Percentiles rank a stretch among this genome's conserved stretches.
phyloP scores from a whole-genome alignment of 1,284 basidiomycete genomes.

The Malassezia sympodialis region DNA sequence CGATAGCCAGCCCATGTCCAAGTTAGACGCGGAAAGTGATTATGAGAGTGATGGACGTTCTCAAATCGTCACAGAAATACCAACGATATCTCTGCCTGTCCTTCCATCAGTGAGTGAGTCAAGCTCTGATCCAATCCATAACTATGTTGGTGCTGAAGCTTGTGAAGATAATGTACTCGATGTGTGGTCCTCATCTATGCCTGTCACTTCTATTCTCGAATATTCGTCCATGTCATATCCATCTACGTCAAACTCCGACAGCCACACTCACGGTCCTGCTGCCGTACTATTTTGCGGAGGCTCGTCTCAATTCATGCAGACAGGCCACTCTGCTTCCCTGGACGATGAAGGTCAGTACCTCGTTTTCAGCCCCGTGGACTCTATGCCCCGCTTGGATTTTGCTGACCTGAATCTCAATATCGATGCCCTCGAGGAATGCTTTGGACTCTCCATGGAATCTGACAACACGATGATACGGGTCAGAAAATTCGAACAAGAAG shows the following conservation, averaged over 20 bases:
- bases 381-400: slow-evolving; percentile 16
- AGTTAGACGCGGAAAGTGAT: neutral
- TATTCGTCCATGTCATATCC: neutral
- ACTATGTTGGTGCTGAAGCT: neutral
- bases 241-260: neutral
- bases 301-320: neutral
- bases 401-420: slow-evolving; percentile 11
- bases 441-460: neutral
- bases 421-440: neutral
- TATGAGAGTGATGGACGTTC: neutral
- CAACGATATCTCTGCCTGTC: neutral
- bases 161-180: neutral
- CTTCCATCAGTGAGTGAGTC: neutral
- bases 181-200: neutral
- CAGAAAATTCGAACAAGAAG: neutral
- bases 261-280: neutral
- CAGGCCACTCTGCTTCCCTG: neutral
- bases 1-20: neutral
- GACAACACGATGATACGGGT: neutral
- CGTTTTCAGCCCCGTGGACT: slow-evolving; percentile 16
- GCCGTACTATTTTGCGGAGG: neutral
- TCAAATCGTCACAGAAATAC: neutral
- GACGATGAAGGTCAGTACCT: slow-evolving; percentile 12
- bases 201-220: neutral
- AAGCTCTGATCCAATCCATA: neutral